Evolutionary conservation across 23 red algal species (phyloP).

Genomic region (Gracilaria caudata): DNA sequence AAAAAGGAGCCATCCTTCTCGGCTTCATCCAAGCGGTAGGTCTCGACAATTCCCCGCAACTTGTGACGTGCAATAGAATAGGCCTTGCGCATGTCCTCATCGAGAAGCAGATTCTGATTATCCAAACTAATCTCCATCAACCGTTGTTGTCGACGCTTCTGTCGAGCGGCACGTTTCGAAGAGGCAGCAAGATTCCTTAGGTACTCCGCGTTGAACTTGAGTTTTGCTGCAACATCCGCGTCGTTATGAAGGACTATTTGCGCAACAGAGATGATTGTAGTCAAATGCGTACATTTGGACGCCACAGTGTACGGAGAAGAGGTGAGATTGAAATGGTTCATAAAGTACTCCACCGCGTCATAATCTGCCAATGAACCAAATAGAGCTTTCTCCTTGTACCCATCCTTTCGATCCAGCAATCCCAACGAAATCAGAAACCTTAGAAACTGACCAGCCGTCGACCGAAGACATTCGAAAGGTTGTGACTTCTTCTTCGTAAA

Average conservation of each 20-base stretch:
- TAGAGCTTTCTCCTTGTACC: neutral
- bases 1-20: neutral
- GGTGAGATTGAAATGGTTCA: constrained; percentile 4
- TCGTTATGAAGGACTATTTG: too few relatives aligned
- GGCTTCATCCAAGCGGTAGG: neutral
- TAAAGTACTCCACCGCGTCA: neutral
- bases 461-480: neutral
- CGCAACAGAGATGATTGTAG: neutral
- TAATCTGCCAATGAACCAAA: neutral
- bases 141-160: neutral
- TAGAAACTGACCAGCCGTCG: neutral
- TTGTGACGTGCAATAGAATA: neutral
- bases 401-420: neutral
- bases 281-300: neutral
- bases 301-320: neutral
- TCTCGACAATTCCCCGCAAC: neutral
- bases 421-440: neutral
- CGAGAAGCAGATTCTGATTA: neutral
- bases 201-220: neutral
- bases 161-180: neutral
- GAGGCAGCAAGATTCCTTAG: neutral
- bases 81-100: neutral
- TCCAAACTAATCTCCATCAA: neutral
- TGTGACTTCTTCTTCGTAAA: neutral
- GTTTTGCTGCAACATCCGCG: neutral